Percentiles rank a stretch among this genome's conserved stretches.
Conservation (phyloP, 768 basidiomycete species). For the Mycena polygramma region DNA sequence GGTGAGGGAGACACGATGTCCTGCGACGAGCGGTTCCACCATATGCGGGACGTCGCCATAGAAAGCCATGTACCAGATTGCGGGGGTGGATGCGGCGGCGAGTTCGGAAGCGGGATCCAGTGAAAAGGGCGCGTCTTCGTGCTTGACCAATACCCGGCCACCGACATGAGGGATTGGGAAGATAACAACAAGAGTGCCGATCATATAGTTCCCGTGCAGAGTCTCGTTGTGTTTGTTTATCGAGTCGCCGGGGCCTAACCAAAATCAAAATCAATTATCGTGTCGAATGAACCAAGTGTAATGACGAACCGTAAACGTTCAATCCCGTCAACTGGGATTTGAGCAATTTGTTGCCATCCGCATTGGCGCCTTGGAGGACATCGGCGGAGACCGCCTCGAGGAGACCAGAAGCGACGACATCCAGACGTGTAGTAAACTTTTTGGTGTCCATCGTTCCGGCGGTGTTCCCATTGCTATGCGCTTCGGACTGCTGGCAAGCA, state of each 20-base stretch:
- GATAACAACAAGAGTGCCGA: slow-evolving; percentile 65
- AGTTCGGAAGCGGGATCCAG: slow-evolving; percentile 51
- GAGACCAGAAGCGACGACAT: not conserved
- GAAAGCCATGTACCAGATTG: slow-evolving; percentile 51
- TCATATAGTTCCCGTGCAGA: slow-evolving; percentile 58
- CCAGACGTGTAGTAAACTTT: slow-evolving; percentile 5
- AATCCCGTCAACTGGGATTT: not conserved
- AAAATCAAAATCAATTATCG: too few species aligned
- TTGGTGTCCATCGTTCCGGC: not conserved
- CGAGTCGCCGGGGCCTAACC: not conserved
- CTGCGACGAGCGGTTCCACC: slow-evolving; percentile 25
- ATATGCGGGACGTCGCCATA: slow-evolving; percentile 39
- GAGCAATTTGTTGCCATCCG: not conserved
- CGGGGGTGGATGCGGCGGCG: slow-evolving; percentile 43
- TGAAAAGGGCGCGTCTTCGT: slow-evolving; percentile 48
- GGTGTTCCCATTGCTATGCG: too few species aligned
- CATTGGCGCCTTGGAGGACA: slow-evolving; percentile 1
- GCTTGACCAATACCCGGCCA: slow-evolving; percentile 55
- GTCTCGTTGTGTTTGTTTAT: slow-evolving; percentile 54
- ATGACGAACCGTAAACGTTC: slow-evolving; percentile 13
- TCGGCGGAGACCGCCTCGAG: not conserved
- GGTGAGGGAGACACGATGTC: slow-evolving; percentile 55
- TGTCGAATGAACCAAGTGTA: too few species aligned
- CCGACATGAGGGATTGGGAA: slow-evolving; percentile 62
- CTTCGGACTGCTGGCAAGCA: too few species aligned